Conservation (phyloP, 306 rosid genomes). For the Castanea mollissima region DNA sequence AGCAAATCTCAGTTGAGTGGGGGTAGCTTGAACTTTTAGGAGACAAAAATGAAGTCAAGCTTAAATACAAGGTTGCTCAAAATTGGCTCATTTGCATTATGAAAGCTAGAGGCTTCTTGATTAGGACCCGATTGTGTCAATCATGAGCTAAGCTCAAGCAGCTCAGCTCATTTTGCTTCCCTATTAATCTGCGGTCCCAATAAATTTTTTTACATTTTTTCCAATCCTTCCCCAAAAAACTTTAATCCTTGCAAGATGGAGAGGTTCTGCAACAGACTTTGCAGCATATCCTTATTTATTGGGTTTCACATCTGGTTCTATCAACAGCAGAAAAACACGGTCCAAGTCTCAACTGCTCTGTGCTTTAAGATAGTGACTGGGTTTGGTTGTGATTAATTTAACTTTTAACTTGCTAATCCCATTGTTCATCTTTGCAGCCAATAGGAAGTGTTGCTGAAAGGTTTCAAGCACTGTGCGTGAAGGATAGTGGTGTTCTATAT, state of each 20-base stretch:
- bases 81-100: not conserved
- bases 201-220: not conserved
- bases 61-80: not conserved
- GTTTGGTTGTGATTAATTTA: not conserved
- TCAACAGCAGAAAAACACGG: slow-evolving; percentile 21
- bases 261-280: slow-evolving; percentile 2
- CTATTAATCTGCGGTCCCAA: not conserved
- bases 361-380: slow-evolving; percentile 21
- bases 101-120: not conserved
- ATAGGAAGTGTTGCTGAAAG: slow-evolving; percentile 92
- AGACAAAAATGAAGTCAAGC: not conserved
- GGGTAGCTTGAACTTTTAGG: not conserved
- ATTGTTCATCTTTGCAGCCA: slow-evolving; percentile 64
- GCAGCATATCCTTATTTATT: slow-evolving; percentile 1
- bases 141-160: not conserved
- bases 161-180: not conserved
- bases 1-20: not conserved
- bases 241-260: not conserved
- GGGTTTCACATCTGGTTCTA: slow-evolving; percentile 14
- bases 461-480: slow-evolving; percentile 83
- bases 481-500: slow-evolving; percentile 96
- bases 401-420: slow-evolving; percentile 10
- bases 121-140: not conserved
- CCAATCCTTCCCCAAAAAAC: not conserved
- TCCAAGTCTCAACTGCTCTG: slow-evolving; percentile 3